These are phyloP conservation scores for Trichoderma gracile DNA, from an alignment of 2,329 filamentous ascomycete species.

Conservation along the genomic window DNA sequence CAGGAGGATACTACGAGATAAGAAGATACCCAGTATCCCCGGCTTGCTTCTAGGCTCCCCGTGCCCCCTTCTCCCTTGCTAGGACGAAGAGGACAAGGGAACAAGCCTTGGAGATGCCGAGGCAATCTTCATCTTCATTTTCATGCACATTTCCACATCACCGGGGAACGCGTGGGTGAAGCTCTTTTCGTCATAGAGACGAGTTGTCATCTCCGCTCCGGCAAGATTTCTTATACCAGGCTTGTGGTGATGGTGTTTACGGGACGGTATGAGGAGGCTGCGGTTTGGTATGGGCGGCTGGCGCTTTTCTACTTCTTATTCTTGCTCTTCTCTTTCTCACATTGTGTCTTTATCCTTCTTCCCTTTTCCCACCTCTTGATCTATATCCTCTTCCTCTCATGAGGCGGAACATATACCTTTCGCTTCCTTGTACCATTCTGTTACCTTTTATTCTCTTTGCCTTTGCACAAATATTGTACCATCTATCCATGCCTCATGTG, in stretches of 20 bases:
- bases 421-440: too few species aligned
- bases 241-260: neutral
- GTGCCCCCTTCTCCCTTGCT: neutral
- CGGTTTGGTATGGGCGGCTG: too few species aligned
- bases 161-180: neutral
- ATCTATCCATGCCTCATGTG: neutral
- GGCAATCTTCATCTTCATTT: neutral
- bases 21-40: neutral
- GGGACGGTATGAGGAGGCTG: neutral
- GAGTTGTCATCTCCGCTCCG: neutral
- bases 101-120: neutral
- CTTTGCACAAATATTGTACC: neutral
- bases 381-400: neutral
- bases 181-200: slow-evolving; percentile 1
- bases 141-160: neutral
- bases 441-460: neutral
- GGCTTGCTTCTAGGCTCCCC: neutral
- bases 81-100: neutral
- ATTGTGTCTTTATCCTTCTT: too few species aligned
- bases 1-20: neutral
- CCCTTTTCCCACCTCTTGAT: too few species aligned
- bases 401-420: too few species aligned
- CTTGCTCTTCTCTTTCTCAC: too few species aligned
- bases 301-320: too few species aligned
- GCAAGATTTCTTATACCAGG: neutral